phyloP scores from a whole-genome alignment of 2,329 filamentous ascomycete genomes.

The Pseudocercospora vitis region DNA sequence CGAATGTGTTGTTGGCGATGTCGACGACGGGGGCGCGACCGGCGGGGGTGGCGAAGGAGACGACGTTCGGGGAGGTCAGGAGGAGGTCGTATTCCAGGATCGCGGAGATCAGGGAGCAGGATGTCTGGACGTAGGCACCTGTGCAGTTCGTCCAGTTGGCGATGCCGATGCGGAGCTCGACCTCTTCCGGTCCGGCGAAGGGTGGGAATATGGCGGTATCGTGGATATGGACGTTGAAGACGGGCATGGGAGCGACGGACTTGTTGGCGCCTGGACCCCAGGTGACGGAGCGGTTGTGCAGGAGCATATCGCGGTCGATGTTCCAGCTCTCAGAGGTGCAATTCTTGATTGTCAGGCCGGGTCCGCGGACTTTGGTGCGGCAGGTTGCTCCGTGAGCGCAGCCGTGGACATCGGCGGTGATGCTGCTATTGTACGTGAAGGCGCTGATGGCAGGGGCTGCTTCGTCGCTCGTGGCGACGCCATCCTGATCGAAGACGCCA shows the following conservation, averaged over 20 bases:
- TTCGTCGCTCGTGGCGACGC: conserved; percentile 3
- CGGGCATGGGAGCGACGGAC: conserved; percentile 3
- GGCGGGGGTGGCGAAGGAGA: not conserved
- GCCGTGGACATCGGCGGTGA: conserved; percentile 8
- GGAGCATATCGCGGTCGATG: not conserved
- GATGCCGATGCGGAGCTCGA: conserved; percentile 9
- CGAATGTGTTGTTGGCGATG: conserved; percentile 19
- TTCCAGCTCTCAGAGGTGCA: conserved; percentile 9
- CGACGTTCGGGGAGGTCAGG: conserved; percentile 3
- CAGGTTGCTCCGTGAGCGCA: not conserved
- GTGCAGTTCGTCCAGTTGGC: conserved; percentile 11
- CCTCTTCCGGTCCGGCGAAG: conserved; percentile 7
- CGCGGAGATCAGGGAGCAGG: conserved; percentile 17
- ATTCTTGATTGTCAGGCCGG: conserved; percentile 6
- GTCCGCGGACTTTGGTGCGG: conserved; percentile 2
- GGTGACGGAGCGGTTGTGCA: not conserved
- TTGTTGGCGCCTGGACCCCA: conserved; percentile 5
- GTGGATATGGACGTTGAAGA: conserved; percentile 8
- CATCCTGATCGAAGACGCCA: conserved; percentile 1
- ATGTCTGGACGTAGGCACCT: conserved; percentile 10
- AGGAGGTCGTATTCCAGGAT: conserved; percentile 22
- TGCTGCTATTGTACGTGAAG: conserved; percentile 8
- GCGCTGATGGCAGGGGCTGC: not conserved
- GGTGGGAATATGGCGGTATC: not conserved
- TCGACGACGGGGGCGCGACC: conserved; percentile 2